Evolutionary conservation across 2,329 filamentous ascomycete species (phyloP), one percentile per base, ranked within the genome.

Genomic region (Xylariaceae sp.): DNA sequence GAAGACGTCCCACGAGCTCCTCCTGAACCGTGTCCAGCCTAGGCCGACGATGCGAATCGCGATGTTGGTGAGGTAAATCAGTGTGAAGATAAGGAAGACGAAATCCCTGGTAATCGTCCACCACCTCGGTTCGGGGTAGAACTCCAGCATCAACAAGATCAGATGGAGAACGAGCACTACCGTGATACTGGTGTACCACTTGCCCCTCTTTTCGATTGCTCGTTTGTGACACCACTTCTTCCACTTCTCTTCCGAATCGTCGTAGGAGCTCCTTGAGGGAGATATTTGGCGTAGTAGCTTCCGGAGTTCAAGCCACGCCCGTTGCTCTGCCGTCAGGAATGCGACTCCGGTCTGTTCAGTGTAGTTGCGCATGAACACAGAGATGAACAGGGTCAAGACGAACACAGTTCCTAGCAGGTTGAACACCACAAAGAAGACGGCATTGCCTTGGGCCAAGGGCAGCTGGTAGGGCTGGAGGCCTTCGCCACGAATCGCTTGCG

Each of bases 361-460:
- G 60, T 98, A 98, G 58, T 95, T 98, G 40, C 92, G 86, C 92
- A 98, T 98, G 59, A 98, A 98, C 40, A 98, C 92, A 36, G 92
- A 96, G 30, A 98, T 93, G 59, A 98, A 98, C 53, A 98, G 67
- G 1, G 92, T 98, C 53, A 98, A 71, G 41, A 98, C 83, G 61
- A 98, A 98, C 44, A 98, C 90, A 0, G 92, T 92, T 19, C 88
- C 88, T 49, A 98, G 72, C 55, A 98, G 75, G 61, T 98, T 98
- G 77, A 96, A 98, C 4, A 90, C 71, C 36, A 98, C 77, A 56
- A 98, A 95, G 67, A 95, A 98, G 22, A 96, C 59, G 1, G 86
- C 89, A 45, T 98, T 96, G 25, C 83, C 88, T 51, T 89, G 77
- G 1, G 83, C 75, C 2, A 75, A 68, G 40, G 80, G 79, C 19